Conservation (phyloP, 2,329 filamentous ascomycete species). For the Calonectria crousiana region DNA sequence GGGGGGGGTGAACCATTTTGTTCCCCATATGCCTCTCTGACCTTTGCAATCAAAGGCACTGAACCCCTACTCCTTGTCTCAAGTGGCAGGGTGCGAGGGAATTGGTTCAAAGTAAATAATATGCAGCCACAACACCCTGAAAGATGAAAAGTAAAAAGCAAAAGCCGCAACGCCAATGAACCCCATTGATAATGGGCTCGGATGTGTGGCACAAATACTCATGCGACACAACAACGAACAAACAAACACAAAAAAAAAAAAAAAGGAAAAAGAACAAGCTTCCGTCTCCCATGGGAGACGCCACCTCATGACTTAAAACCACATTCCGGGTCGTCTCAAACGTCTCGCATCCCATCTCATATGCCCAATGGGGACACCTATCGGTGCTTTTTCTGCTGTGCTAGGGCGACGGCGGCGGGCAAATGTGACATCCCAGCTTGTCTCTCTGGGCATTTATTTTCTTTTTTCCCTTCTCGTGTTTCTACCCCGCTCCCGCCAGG, state of each 20-base stretch:
- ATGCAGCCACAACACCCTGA: background rate
- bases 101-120: constrained; percentile 1
- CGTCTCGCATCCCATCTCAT: constrained; percentile 16
- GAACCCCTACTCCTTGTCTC: background rate
- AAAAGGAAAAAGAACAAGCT: background rate
- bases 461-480: constrained; percentile 10
- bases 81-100: background rate
- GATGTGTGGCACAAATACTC: background rate
- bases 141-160: background rate
- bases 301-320: constrained; percentile 4
- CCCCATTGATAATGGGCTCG: constrained; percentile 18
- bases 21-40: background rate
- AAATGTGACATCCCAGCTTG: constrained; percentile 1
- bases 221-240: too few species aligned
- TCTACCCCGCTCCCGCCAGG: constrained; percentile 22
- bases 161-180: constrained; percentile 12
- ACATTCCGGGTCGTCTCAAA: background rate
- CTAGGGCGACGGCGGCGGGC: background rate
- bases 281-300: background rate
- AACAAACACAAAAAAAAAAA: too few species aligned
- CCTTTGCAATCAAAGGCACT: background rate
- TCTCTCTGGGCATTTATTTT: background rate
- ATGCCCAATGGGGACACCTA: constrained; percentile 9
- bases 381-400: background rate
- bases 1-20: background rate